Evolutionary conservation across 495 filamentous ascomycete genomes (phyloP).

Genomic region (Pyrenula massariospora): DNA sequence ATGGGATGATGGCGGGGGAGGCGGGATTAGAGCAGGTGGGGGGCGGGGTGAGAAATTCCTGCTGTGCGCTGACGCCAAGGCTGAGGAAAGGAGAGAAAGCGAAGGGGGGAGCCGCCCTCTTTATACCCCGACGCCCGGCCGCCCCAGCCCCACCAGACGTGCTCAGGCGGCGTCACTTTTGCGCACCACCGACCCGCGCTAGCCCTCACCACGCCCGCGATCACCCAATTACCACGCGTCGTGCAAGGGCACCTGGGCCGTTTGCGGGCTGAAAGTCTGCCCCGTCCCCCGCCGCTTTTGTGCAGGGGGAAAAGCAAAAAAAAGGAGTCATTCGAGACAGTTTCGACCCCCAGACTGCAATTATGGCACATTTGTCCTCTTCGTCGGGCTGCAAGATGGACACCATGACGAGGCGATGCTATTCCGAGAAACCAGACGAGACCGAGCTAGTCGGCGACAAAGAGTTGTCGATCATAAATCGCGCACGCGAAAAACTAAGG

Average conservation of each 20-base stretch:
- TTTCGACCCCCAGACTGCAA: not conserved
- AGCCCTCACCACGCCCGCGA: not conserved
- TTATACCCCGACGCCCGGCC: not conserved
- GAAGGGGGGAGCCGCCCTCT: not conserved
- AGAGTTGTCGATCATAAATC: too few relatives aligned
- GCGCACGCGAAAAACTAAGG: too few relatives aligned
- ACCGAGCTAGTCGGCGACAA: too few relatives aligned
- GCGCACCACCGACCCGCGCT: not conserved
- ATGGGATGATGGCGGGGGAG: not conserved
- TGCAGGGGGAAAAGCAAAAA: not conserved
- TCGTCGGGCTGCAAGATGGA: not conserved
- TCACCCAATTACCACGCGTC: not conserved
- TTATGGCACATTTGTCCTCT: not conserved
- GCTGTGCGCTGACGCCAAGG: not conserved
- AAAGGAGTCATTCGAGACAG: not conserved
- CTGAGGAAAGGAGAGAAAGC: not conserved
- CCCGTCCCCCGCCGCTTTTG: not conserved
- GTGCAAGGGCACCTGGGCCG: not conserved
- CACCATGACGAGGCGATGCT: too few relatives aligned
- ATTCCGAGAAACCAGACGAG: too few relatives aligned
- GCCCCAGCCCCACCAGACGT: not conserved
- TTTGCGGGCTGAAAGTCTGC: not conserved
- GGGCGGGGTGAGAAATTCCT: not conserved
- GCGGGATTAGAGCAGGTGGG: not conserved
- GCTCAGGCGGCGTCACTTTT: not conserved